Evolutionary conservation across 176 grass and related monocot genomes (phyloP), one percentile per base, ranked within the genome.

Genomic region (Triticum turgidum): DNA sequence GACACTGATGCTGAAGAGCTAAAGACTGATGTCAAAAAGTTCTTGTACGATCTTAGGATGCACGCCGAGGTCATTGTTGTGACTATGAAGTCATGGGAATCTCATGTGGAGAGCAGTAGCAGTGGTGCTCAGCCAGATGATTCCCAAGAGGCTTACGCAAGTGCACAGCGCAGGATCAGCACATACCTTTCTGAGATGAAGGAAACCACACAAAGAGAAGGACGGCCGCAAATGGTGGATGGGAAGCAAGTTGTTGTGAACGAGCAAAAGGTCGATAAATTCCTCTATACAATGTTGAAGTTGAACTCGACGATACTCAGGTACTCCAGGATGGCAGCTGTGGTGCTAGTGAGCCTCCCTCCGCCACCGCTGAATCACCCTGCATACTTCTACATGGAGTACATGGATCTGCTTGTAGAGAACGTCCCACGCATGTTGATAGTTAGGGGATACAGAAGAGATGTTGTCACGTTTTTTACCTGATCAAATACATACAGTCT

Each of bases 371-470:
- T 96, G 41, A 92, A 94, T 76, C 97, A 96, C 59, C 92, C 97
- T 6, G 80, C 97, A 3, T 96, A 99, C 87, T 99, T 96, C 62
- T 99, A 99, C 73, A 99, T 98, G 94, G 97, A 98, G 77, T 98
- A 98, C 77, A 96, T 99, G 97, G 97, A 99, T 89, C 83, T 99
- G 73, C 86, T 99, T 52, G 97, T 99, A 65, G 97, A 99, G 79
- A 99, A 99, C 67, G 94, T 99, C 74, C 92, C 97, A 15, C 93
- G 97, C 25, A 93, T 99, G 94, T 79, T 99, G 81, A 96, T 99
- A 81, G 97, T 99, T 85, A 96, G 92, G 84, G 97, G 97, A 80
- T 99, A 99, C 66, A 92, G 89, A 62, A 96, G 83, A 91, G 97
- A 99, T 89, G 94, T 99, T 66, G 97, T 99, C 65, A 99, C 94